A percentile compares a stretch with the other conserved stretches of the same genome.
phyloP scores from a whole-genome alignment of 768 basidiomycete species.

The Xerocomus spinulosus region DNA sequence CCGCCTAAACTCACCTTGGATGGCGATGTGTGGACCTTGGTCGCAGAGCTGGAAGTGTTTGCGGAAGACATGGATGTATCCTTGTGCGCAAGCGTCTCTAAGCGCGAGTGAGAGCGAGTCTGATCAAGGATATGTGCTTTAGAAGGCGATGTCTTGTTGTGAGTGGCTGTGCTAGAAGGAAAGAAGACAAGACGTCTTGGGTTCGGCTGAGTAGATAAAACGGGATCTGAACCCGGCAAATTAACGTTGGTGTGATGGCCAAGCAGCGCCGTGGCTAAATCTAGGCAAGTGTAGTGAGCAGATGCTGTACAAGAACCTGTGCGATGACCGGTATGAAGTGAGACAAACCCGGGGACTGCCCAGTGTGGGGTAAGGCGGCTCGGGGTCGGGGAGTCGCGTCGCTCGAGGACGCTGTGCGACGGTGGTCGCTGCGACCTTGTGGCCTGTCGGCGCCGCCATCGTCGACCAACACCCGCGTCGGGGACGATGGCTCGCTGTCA shows the following conservation, averaged over 20 bases:
- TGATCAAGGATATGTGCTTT: slow-evolving; percentile 25
- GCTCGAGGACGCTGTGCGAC: slow-evolving; percentile 38
- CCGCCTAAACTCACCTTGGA: slow-evolving; percentile 30
- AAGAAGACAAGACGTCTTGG: slow-evolving; percentile 30
- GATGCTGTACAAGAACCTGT: neutral
- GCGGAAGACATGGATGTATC: slow-evolving; percentile 27
- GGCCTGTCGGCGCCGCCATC: slow-evolving; percentile 6
- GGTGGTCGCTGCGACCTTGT: slow-evolving; percentile 17
- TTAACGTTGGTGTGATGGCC: slow-evolving; percentile 9
- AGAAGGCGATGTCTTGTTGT: slow-evolving; percentile 27
- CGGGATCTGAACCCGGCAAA: slow-evolving; percentile 10
- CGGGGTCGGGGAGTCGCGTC: slow-evolving; percentile 50
- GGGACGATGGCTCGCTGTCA: slow-evolving; percentile 22
- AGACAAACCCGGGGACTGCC: slow-evolving; percentile 18
- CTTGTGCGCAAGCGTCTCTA: slow-evolving; percentile 29
- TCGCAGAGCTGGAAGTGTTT: slow-evolving; percentile 22
- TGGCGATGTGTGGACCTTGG: slow-evolving; percentile 31
- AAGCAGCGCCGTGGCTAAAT: slow-evolving; percentile 5
- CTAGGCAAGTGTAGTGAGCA: slow-evolving; percentile 12
- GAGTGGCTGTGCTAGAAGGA: slow-evolving; percentile 37
- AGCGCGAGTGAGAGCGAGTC: slow-evolving; percentile 37
- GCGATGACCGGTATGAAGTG: slow-evolving; percentile 2
- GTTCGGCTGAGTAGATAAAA: slow-evolving; percentile 20
- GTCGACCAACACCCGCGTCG: slow-evolving; percentile 6
- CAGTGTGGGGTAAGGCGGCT: slow-evolving; percentile 22